These are phyloP conservation scores for Spathaspora passalidarum DNA, from an alignment of 805 yeast species.

Conservation along the genomic window DNA sequence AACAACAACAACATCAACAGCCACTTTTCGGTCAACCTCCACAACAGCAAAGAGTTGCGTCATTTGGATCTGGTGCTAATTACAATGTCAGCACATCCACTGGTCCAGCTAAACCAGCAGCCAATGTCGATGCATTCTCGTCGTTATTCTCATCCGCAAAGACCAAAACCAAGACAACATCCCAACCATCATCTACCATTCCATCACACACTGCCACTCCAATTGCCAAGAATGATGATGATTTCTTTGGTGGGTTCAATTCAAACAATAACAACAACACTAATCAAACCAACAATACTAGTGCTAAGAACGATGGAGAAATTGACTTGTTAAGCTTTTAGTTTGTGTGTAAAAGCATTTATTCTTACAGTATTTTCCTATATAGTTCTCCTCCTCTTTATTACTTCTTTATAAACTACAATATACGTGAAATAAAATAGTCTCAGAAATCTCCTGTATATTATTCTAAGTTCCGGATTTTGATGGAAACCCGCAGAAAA, in stretches of 20 bases:
- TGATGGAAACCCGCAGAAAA: not conserved
- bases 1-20: slow-evolving; percentile 15
- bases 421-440: not conserved
- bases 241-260: slow-evolving; percentile 31
- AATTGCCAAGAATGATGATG: slow-evolving; percentile 16
- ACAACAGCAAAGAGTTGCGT: slow-evolving; percentile 11
- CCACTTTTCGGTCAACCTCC: too few species aligned
- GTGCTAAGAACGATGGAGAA: slow-evolving; percentile 31
- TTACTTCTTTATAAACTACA: not conserved
- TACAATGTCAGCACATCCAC: slow-evolving; percentile 23
- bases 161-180: slow-evolving; percentile 28
- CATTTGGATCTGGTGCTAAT: slow-evolving; percentile 11
- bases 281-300: slow-evolving; percentile 9
- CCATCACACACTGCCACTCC: not conserved
- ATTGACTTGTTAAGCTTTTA: slow-evolving; percentile 50
- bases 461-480: not conserved
- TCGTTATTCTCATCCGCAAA: slow-evolving; percentile 67
- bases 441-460: not conserved
- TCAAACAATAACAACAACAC: slow-evolving; percentile 17
- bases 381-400: not conserved
- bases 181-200: slow-evolving; percentile 7
- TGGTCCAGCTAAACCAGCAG: slow-evolving; percentile 38
- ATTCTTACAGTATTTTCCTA: not conserved
- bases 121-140: slow-evolving; percentile 65
- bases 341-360: not conserved